Evolutionary conservation across 768 basidiomycete genomes (phyloP).

Genomic region (Pleurotus tuoliensis): DNA sequence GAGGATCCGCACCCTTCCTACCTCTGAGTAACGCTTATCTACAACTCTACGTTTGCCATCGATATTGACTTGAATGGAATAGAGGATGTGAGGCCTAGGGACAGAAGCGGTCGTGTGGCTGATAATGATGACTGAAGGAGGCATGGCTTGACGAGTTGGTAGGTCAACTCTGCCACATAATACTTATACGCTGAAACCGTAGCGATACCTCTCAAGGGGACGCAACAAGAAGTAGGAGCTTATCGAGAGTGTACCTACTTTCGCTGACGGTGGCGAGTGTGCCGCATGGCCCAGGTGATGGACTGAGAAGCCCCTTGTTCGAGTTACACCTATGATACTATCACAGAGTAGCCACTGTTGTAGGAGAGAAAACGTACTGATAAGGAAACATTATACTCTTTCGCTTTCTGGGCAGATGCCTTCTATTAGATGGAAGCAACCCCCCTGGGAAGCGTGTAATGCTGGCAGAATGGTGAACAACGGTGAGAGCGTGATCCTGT

Average conservation of each 20-base stretch:
- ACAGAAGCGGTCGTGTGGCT: conserved; percentile 43
- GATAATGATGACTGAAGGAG: conserved; percentile 25
- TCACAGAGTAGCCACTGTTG: background rate
- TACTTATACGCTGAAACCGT: background rate
- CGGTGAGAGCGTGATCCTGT: too few relatives aligned
- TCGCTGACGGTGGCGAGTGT: background rate
- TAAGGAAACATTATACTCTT: background rate
- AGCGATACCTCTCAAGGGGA: background rate
- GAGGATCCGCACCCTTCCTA: conserved; percentile 15
- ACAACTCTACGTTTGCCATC: conserved; percentile 28
- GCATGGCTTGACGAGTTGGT: conserved; percentile 2
- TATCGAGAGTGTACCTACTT: background rate
- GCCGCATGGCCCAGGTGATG: background rate
- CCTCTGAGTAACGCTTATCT: conserved; percentile 43
- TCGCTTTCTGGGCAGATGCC: background rate
- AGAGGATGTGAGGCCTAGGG: conserved; percentile 45
- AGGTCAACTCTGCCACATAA: background rate
- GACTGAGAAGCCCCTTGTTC: background rate
- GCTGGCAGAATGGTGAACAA: too few relatives aligned
- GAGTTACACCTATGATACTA: background rate
- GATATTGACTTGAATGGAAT: conserved; percentile 32
- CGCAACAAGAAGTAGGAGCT: background rate
- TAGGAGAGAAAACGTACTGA: background rate
- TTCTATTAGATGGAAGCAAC: conserved; percentile 6
- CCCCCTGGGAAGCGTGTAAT: background rate